Conservation (phyloP, 179 eudicot genomes). For the Spinacia oleracea region DNA sequence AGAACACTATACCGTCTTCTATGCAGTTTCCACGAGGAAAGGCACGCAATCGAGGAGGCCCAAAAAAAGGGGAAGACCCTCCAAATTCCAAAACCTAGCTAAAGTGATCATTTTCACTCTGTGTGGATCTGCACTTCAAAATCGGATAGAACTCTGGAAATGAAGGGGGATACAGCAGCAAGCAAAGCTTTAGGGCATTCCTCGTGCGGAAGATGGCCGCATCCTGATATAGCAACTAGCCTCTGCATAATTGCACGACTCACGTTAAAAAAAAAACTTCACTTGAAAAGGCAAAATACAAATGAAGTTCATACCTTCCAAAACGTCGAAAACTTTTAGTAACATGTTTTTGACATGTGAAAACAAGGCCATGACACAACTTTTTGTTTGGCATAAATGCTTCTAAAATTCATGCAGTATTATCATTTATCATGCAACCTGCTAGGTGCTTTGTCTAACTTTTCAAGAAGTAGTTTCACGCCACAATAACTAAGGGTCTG, state of each 20-base stretch:
- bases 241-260: constrained; percentile 50
- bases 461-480: not conserved
- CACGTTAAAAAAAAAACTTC: not conserved
- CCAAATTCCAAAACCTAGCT: constrained; percentile 6
- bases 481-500: not conserved
- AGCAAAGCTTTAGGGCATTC: constrained; percentile 97
- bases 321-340: not conserved
- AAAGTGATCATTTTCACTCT: not conserved
- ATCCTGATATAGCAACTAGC: constrained; percentile 90
- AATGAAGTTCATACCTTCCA: not conserved
- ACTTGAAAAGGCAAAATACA: not conserved
- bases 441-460: not conserved
- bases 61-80: not conserved
- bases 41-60: not conserved
- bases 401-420: not conserved
- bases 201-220: constrained; percentile 99
- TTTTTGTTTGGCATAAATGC: not conserved
- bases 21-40: not conserved
- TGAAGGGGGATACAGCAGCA: constrained; percentile 84
- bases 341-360: not conserved
- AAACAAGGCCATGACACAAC: not conserved
- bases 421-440: not conserved
- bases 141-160: constrained; percentile 48
- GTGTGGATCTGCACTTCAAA: constrained; percentile 32
- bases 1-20: constrained; percentile 2